Base-by-base conservation (phyloP, 768 basidiomycete genomes). In the Boletus sensibilis region DNA sequence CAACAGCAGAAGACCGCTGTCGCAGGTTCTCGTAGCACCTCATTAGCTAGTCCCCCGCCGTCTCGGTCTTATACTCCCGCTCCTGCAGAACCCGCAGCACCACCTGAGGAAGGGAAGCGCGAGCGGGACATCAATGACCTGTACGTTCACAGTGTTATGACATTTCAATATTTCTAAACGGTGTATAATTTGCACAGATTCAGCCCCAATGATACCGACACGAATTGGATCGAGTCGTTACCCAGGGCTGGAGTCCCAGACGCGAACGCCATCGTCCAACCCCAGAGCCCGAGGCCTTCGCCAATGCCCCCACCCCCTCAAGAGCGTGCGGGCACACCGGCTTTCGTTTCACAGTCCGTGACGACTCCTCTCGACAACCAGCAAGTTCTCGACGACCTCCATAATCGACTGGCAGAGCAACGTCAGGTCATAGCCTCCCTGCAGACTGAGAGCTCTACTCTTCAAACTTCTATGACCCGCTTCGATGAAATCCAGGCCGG, bases 151-250 rank as follows among this genome's bases (percentile, higher is more conserved):
- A 12, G 0, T 27, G 33, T 27, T 10, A 20, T 46, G 39, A 6
- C 33, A 16, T 43, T 54, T 27, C 5, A 16, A 23, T 8, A 18
- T 50, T 39, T 29, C 50, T 56, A 21, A 53, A 59, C 34, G 50
- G 50, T 38, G 59, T 60, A 44, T 45, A 35, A n/a, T 37, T 56
- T 58, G 71, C 5, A 20, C 46, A 80, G 79, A 59, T 86, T 84
- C 65, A 58, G 72, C 10, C 76, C 79, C 56, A 77, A 75, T 54
- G 78, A 76, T 41, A 33, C 63, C 20, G 76, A 79, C 52, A 37
- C 66, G 25, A 80, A 83, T 56, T 90, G 89, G 88, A 61, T 90
- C 43, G 75, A 82, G 39, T 82, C 84, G 23, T 75, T 90, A 50
- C 73, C 83, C 31, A 81, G 77, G 56, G 76, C 74, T 10, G 70